Base-by-base conservation (phyloP, 345 rosid species). In the Viola odorata region DNA sequence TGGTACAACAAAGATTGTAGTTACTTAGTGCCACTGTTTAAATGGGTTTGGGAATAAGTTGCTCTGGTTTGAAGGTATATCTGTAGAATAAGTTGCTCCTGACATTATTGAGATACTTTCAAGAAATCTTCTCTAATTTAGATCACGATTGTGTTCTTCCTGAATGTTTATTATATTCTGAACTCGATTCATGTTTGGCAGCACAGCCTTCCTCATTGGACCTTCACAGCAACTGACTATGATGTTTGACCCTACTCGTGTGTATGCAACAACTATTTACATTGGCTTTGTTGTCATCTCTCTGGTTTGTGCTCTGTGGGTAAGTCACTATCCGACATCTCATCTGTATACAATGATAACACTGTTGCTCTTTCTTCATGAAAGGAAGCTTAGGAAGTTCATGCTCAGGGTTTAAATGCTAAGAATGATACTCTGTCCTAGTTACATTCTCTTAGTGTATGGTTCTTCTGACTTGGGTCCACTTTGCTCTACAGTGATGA, bases 161-260 rank as follows among this genome's bases (percentile, higher is more conserved):
- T 44, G 11, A 6, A 47, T 47, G 47, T 54, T 53, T 66, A 66
- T 65, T 57, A 63, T 37, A 64, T 60, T 57, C 72, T 63, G 41
- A 78, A 59, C 45, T 69, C 61, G 57, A 59, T 66, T 62, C 64
- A 32, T 69, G 58, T 74, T 75, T 79, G 95, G 82, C 96, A 94
- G 97, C 87, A 94, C 99, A 88, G 99, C 80, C 73, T 89, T 94
- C 70, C 84, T 94, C 59, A 76, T 86, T 69, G 97, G 99, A 74
- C 78, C 80, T 75, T 78, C 51, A 63, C 86, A 73, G 63, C 99
- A 94, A 67, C 49, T 90, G 48, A 79, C 77, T 36, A 90, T 90
- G 99, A 94, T 90, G 99, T 82, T 94, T 61, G 96, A 88, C 69
- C 70, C 91, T 54, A 76, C 64, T 51, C 92, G 96, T 39, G 3